Conservation (phyloP, 371 early-diverging fungal species). For the Mortierella sp. region DNA sequence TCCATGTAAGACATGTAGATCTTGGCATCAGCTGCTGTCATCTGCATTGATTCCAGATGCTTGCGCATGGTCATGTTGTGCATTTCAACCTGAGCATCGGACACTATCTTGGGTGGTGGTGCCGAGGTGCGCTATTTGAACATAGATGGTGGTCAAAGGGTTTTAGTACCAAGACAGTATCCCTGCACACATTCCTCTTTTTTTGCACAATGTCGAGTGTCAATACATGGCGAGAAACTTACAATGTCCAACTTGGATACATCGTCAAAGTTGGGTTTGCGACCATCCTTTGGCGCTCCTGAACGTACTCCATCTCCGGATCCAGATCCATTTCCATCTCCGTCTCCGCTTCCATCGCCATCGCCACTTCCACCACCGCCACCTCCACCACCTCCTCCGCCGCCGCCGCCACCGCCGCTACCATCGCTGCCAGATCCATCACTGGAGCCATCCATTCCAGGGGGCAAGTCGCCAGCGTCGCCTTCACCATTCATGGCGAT, state of each 20-base stretch:
- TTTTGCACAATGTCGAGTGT: too few species aligned
- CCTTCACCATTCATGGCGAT: slow-evolving; percentile 10
- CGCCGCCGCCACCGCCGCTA: slow-evolving; percentile 55
- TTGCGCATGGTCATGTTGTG: slow-evolving; percentile 75
- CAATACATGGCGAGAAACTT: slow-evolving; percentile 48
- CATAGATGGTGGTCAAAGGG: neutral
- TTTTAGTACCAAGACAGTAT: neutral
- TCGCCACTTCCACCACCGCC: slow-evolving; percentile 54
- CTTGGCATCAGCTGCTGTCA: slow-evolving; percentile 77
- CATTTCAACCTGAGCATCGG: slow-evolving; percentile 64
- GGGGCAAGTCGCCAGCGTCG: slow-evolving; percentile 30
- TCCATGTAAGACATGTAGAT: slow-evolving; percentile 68
- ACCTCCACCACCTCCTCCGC: slow-evolving; percentile 56
- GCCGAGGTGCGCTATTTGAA: slow-evolving; percentile 51
- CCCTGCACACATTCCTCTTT: too few species aligned
- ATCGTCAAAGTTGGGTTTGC: slow-evolving; percentile 76
- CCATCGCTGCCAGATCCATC: slow-evolving; percentile 12
- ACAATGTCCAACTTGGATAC: slow-evolving; percentile 70
- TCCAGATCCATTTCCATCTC: slow-evolving; percentile 53
- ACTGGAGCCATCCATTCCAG: slow-evolving; percentile 25
- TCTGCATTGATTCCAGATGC: slow-evolving; percentile 70
- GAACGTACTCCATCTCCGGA: slow-evolving; percentile 55
- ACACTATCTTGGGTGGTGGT: slow-evolving; percentile 54
- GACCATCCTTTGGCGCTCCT: slow-evolving; percentile 64
- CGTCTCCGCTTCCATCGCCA: slow-evolving; percentile 49